Evolutionary conservation across 176 grass and related monocot genomes (phyloP).

Genomic region (Tillandsia fasciculata): DNA sequence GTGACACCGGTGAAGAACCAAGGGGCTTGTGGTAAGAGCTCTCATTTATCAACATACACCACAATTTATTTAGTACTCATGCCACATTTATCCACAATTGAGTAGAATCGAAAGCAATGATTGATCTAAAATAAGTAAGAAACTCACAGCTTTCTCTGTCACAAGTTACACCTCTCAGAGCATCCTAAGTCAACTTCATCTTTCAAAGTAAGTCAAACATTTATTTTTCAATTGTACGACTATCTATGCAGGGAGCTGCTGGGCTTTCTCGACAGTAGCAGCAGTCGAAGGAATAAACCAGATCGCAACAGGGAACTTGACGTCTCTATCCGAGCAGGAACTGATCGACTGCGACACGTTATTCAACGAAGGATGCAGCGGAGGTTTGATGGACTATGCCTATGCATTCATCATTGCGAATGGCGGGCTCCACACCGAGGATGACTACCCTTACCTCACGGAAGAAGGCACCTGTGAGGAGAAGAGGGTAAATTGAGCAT

Average conservation of each 20-base stretch:
- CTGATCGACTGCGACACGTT: slow-evolving; percentile 73
- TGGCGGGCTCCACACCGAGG: slow-evolving; percentile 46
- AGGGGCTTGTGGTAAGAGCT: slow-evolving; percentile 50
- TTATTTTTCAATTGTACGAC: not conserved
- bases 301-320: slow-evolving; percentile 57
- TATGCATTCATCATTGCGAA: slow-evolving; percentile 60
- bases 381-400: slow-evolving; percentile 74
- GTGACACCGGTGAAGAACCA: slow-evolving; percentile 77
- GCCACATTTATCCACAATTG: not conserved
- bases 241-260: slow-evolving; percentile 59
- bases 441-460: slow-evolving; percentile 77
- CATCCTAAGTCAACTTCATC: no score
- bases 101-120: not conserved
- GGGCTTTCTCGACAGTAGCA: slow-evolving; percentile 81
- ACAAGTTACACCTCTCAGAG: no score
- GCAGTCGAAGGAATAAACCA: slow-evolving; percentile 81
- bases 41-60: slow-evolving; percentile 1
- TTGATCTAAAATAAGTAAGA: not conserved
- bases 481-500: slow-evolving; percentile 27
- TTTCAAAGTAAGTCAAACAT: no score
- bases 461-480: slow-evolving; percentile 61
- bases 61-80: not conserved
- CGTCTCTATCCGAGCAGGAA: slow-evolving; percentile 72
- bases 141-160: no score
- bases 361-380: slow-evolving; percentile 47